Evolutionary conservation across 352 stramenopile genomes (phyloP).

Genomic region (Globisporangium recalcitrans): DNA sequence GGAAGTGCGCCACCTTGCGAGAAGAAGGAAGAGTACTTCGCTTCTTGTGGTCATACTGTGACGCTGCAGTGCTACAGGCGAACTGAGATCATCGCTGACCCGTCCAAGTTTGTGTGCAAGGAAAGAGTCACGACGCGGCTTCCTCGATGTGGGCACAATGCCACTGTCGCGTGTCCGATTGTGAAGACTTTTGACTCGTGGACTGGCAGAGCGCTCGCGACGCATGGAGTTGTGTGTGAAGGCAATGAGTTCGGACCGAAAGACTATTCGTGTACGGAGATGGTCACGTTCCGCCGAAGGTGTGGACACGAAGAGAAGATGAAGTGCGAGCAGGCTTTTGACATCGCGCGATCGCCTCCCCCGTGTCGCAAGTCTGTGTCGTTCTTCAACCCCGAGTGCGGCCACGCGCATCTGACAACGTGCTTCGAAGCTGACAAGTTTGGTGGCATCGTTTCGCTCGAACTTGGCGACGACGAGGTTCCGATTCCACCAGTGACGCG

Average conservation of each 20-base stretch:
- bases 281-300: conserved; percentile 49
- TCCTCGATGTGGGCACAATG: conserved; percentile 65
- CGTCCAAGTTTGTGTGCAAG: conserved; percentile 41
- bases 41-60: conserved; percentile 58
- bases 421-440: conserved; percentile 36
- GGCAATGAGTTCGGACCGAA: conserved; percentile 53
- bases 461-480: conserved; percentile 10
- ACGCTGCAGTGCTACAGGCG: conserved; percentile 56
- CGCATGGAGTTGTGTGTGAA: conserved; percentile 49
- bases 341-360: conserved; percentile 38
- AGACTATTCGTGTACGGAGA: conserved; percentile 60
- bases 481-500: conserved; percentile 20
- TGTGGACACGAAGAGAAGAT: conserved; percentile 58
- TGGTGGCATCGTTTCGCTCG: background rate
- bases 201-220: conserved; percentile 31
- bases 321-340: conserved; percentile 68
- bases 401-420: conserved; percentile 46
- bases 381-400: conserved; percentile 63
- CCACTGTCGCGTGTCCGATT: conserved; percentile 39
- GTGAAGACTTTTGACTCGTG: conserved; percentile 42
- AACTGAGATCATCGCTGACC: conserved; percentile 23
- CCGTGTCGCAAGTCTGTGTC: conserved; percentile 42
- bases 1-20: conserved; percentile 38
- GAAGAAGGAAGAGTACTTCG: conserved; percentile 55
- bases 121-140: conserved; percentile 46